phyloP scores from a whole-genome alignment of 1,139 yeast species.

The Zygosaccharomyces pseudobailii region DNA sequence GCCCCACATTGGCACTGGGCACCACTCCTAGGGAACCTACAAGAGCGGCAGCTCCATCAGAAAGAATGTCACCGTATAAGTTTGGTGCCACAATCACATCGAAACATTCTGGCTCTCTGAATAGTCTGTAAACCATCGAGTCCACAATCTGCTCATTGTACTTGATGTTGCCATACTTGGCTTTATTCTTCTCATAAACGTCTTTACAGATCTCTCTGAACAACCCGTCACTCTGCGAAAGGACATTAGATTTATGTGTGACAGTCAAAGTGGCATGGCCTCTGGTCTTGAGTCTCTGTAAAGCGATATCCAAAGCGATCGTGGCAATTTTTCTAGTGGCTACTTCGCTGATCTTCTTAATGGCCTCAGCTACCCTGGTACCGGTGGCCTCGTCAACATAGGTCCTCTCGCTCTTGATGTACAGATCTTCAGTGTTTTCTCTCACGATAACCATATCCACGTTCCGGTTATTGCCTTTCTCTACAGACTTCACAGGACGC shows the following conservation, averaged over 20 bases:
- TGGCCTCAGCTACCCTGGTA: constrained; percentile 91
- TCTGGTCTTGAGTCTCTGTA: constrained; percentile 81
- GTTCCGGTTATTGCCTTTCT: constrained; percentile 69
- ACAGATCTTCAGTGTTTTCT: constrained; percentile 96
- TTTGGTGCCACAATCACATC: constrained; percentile 99
- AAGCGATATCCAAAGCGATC: constrained; percentile 88
- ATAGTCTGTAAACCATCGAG: constrained; percentile 98
- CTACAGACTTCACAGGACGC: constrained; percentile 93
- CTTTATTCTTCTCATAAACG: constrained; percentile 64
- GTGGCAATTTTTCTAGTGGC: constrained; percentile 85
- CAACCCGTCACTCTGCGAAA: constrained; percentile 88
- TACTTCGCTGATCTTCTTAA: constrained; percentile 85
- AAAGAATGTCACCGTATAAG: constrained; percentile 92
- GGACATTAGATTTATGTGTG: constrained; percentile 93
- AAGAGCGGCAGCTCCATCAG: constrained; percentile 98
- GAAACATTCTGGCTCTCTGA: constrained; percentile 94
- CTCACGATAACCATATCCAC: constrained; percentile 97
- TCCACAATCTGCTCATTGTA: constrained; percentile 96
- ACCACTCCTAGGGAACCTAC: constrained; percentile 98
- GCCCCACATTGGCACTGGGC: constrained; percentile 97
- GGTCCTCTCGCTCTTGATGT: constrained; percentile 85
- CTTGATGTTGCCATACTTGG: constrained; percentile 50
- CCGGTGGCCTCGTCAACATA: constrained; percentile 69
- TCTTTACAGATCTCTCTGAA: constrained; percentile 88
- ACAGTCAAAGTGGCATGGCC: constrained; percentile 75